Conservation (phyloP, 352 stramenopile genomes). For the Phytophthora tubulina region DNA sequence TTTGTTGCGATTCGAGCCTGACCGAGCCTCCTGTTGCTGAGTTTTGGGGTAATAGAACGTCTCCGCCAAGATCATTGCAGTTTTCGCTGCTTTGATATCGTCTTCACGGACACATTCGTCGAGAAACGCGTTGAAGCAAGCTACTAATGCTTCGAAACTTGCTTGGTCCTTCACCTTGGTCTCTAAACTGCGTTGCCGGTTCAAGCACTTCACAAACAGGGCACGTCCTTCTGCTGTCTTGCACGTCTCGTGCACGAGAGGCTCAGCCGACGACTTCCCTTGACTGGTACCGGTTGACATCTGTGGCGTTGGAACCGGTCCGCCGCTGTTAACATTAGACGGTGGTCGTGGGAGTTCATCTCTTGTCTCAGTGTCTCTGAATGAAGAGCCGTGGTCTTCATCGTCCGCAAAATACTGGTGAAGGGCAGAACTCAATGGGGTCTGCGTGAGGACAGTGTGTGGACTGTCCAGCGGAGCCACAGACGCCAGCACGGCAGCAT, state of each 20-base stretch:
- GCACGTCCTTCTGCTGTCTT: conserved; percentile 60
- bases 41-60: conserved; percentile 74
- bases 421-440: conserved; percentile 64
- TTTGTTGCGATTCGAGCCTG: conserved; percentile 1
- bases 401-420: conserved; percentile 63
- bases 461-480: conserved; percentile 39
- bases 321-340: conserved; percentile 6
- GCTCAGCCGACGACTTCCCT: conserved; percentile 20
- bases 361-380: conserved; percentile 13
- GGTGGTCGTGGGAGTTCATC: conserved; percentile 12
- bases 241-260: conserved; percentile 41
- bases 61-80: conserved; percentile 88
- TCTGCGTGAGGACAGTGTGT: conserved; percentile 63
- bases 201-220: conserved; percentile 85
- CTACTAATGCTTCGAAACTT: conserved; percentile 70
- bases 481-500: conserved; percentile 13
- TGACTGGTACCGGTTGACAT: conserved; percentile 10
- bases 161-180: conserved; percentile 70
- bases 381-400: conserved; percentile 8
- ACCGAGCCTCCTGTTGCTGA: conserved; percentile 5
- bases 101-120: conserved; percentile 80
- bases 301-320: conserved; percentile 14
- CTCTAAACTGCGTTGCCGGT: conserved; percentile 82
- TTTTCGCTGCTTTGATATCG: conserved; percentile 88
- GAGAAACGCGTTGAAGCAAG: conserved; percentile 80